Base-by-base conservation (phyloP, 1,139 yeast genomes). In the Zygosaccharomyces sapae region DNA sequence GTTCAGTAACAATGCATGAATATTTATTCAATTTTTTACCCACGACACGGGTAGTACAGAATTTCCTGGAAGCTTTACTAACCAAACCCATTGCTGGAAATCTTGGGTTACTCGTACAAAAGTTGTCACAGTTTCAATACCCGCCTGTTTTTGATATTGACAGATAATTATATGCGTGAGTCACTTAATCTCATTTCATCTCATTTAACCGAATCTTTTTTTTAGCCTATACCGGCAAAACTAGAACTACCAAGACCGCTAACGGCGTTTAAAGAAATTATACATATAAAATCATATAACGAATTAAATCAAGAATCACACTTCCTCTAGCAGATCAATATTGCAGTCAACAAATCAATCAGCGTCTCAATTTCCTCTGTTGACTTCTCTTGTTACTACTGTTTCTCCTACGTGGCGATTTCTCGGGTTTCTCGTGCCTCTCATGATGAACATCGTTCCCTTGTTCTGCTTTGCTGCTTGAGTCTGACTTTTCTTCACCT, bases 1-100 rank as follows among this genome's bases (percentile, higher is more conserved):
- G 92, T 65, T 83, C 84, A 6, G 98, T 92, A 66, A 92, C 83
- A 57, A 85, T 76, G 40, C 85, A 72, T 12, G 96, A 87, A 70
- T 80, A 86, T 67, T 83, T 83, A 74, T 92, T 92, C 64, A 85
- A 75, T 60, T 80, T 82, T 58, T 69, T 69, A 47, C 64, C 64
- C 51, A 55, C 61, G 51, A 50, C 54, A 35, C 52, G 53, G 18
- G 63, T 54, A 20, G 59, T 55, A 8, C 62, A 58, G 43, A 62
- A 61, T 38, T 55, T 50, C 52, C 66, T 37, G 29, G 43, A 29
- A 39, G 50, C 36, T 42, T 47, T 53, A 12, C 46, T 41, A 45
- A 52, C 36, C 34, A 53, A 35, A 27, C 55, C 52, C 56, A 54
- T 38, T 89, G 97, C 69, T 97, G 34, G 8, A 12, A 6, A 5